A percentile compares a stretch with the other conserved stretches of the same genome.
phyloP scores from a whole-genome alignment of 2,329 filamentous ascomycete species.

The Colletotrichum sojae region DNA sequence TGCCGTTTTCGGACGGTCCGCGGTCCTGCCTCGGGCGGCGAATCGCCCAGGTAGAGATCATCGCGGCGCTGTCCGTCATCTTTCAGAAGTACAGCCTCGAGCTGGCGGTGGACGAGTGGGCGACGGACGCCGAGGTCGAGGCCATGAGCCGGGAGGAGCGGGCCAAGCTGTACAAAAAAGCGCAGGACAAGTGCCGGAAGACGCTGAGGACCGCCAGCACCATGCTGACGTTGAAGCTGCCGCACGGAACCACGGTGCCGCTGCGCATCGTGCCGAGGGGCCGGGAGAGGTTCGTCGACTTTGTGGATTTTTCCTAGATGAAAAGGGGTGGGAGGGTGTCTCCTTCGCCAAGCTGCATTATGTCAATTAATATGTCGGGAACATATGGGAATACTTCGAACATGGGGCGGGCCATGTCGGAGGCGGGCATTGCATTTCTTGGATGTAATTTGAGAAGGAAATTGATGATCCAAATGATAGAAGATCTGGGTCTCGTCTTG shows the following conservation, averaged over 20 bases:
- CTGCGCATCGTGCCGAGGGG: conserved; percentile 79
- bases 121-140: conserved; percentile 66
- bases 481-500: not conserved
- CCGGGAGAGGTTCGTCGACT: conserved; percentile 74
- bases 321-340: not conserved
- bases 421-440: no score
- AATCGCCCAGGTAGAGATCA: conserved; percentile 72
- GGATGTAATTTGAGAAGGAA: not conserved
- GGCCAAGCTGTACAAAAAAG: conserved; percentile 71
- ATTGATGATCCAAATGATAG: not conserved
- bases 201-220: conserved; percentile 69
- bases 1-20: conserved; percentile 72
- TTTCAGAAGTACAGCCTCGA: conserved; percentile 77
- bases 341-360: conserved; percentile 2
- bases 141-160: conserved; percentile 62
- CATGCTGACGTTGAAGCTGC: conserved; percentile 81
- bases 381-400: conserved; percentile 12
- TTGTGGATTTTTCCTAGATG: conserved; percentile 46
- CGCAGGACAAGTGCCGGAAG: conserved; percentile 67
- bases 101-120: conserved; percentile 75
- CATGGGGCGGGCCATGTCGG: not conserved
- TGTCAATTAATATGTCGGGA: not conserved
- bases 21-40: conserved; percentile 71
- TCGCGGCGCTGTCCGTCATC: conserved; percentile 67
- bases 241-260: conserved; percentile 71